phyloP scores from a whole-genome alignment of 2,329 filamentous ascomycete genomes.

The Colletotrichum gloeosporioides region DNA sequence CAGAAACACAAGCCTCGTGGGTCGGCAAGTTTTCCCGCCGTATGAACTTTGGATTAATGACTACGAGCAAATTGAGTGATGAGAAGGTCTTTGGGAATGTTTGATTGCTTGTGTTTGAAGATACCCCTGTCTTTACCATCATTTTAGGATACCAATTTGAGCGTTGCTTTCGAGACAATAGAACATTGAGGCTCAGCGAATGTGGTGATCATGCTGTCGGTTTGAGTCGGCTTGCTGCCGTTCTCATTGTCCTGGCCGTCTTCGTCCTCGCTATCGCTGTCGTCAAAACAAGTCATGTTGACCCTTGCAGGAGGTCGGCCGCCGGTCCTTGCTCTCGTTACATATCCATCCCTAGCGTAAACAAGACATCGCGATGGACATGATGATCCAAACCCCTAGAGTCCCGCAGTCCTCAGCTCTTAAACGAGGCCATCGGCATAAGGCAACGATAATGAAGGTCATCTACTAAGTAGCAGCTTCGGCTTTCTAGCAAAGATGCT shows the following conservation, averaged over 20 bases:
- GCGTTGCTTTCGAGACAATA: not conserved
- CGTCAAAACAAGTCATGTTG: not conserved
- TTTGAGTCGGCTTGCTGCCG: not conserved
- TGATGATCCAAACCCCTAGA: accelerated
- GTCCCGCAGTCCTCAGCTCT: not conserved
- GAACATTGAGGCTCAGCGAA: not conserved
- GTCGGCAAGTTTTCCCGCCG: not conserved
- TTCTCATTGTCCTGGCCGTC: not conserved
- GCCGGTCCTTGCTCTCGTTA: not conserved
- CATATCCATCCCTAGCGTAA: not conserved
- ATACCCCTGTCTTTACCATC: not conserved
- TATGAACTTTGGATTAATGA: not conserved
- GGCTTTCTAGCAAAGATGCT: not conserved
- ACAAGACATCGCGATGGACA: not conserved
- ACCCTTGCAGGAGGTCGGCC: not conserved
- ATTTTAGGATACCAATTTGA: not conserved
- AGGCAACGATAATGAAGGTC: not conserved
- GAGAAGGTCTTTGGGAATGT: not conserved
- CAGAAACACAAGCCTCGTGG: not conserved
- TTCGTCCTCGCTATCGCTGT: not conserved
- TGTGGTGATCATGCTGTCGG: not conserved
- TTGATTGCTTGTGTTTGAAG: not conserved
- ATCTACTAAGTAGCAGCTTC: not conserved
- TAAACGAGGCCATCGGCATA: not conserved
- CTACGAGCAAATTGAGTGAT: not conserved